A percentile compares a stretch with the other conserved stretches of the same genome.
These are phyloP conservation scores for Coelastrella sp. DNA, from an alignment of 139 green algal genomes.

Conservation along the genomic window DNA sequence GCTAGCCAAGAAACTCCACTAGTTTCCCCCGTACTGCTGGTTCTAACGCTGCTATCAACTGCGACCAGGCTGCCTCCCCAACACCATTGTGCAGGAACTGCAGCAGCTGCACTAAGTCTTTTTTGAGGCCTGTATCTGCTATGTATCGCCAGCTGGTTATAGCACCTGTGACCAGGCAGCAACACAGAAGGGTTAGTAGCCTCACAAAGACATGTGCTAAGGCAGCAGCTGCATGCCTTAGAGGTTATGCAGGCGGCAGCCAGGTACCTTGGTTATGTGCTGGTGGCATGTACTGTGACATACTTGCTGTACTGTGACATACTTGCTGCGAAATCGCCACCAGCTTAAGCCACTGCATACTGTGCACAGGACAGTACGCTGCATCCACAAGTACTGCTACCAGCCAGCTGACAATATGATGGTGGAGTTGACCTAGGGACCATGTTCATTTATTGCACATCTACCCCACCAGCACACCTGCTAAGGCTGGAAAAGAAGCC, in stretches of 20 bases:
- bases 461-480: neutral
- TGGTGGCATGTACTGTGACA: no score
- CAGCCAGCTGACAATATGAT: no score
- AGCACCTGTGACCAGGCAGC: slow-evolving; percentile 37
- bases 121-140: slow-evolving; percentile 64
- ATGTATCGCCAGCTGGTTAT: slow-evolving; percentile 81
- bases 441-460: no score
- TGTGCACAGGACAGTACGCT: no score
- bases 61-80: slow-evolving; percentile 52
- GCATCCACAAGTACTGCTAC: no score
- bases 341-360: no score
- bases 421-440: no score
- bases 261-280: no score
- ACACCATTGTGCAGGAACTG: slow-evolving; percentile 60
- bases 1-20: slow-evolving; percentile 46
- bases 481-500: slow-evolving; percentile 64
- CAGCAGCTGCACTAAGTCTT: slow-evolving; percentile 73
- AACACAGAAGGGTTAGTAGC: neutral
- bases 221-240: neutral
- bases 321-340: no score
- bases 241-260: no score
- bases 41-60: slow-evolving; percentile 52
- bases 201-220: neutral
- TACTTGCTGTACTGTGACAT: no score
- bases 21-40: slow-evolving; percentile 70